Percentiles rank a stretch among this genome's conserved stretches.
Evolutionary conservation across 805 yeast genomes (phyloP).

Genomic region (Dipodascus albidus): DNA sequence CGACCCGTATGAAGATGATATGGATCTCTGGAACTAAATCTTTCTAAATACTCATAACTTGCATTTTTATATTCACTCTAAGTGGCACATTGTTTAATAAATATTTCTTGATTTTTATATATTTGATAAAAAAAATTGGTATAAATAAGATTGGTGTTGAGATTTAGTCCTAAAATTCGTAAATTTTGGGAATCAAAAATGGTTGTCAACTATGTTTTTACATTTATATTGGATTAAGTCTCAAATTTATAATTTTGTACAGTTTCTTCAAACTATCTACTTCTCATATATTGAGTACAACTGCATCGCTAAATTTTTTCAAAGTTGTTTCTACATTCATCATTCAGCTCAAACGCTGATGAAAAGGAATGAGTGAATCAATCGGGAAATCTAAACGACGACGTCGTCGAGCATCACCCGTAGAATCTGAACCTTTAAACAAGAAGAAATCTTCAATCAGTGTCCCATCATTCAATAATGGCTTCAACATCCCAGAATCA

Average conservation of each 20-base stretch:
- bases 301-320: too few species aligned
- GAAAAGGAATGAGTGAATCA: not conserved
- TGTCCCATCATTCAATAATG: not conserved
- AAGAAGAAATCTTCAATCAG: not conserved
- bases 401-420: not conserved
- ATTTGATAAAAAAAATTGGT: too few species aligned
- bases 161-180: too few species aligned
- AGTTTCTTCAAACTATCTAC: too few species aligned
- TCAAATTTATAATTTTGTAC: too few species aligned
- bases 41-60: not conserved
- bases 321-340: not conserved
- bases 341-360: not conserved
- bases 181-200: not conserved
- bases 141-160: too few species aligned
- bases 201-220: not conserved
- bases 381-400: not conserved
- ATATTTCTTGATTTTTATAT: not conserved
- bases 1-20: not conserved
- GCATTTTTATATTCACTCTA: not conserved
- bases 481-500: not conserved
- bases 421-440: not conserved
- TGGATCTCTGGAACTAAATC: constrained; percentile 1
- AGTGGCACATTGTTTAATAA: not conserved
- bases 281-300: too few species aligned
- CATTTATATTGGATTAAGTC: too few species aligned